Conservation (phyloP, 768 basidiomycete species). For the Collybiopsis confluens region DNA sequence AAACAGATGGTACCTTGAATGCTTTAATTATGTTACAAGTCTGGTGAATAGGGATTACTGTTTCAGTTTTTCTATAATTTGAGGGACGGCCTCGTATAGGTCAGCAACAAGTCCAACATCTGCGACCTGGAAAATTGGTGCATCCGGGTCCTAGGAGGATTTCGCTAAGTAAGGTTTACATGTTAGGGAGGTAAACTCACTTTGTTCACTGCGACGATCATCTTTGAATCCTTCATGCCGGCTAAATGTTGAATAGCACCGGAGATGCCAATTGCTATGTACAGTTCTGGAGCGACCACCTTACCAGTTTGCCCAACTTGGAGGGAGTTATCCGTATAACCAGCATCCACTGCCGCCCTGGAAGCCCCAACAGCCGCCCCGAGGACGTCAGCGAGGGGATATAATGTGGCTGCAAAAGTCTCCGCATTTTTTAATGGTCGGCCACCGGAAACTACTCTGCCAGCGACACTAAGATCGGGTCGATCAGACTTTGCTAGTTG, state of each 20-base stretch:
- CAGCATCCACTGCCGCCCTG: conserved; percentile 95
- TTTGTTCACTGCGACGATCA: conserved; percentile 98
- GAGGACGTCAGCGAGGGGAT: conserved; percentile 89
- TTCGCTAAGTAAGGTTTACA: neutral
- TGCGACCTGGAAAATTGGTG: conserved; percentile 98
- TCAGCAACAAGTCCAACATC: conserved; percentile 94
- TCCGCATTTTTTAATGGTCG: conserved; percentile 92
- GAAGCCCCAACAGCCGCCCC: conserved; percentile 98
- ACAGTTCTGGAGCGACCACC: conserved; percentile 94
- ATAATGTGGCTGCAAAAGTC: conserved; percentile 81
- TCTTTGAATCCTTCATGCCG: conserved; percentile 98
- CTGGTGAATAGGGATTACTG: conserved; percentile 16
- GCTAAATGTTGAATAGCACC: conserved; percentile 99
- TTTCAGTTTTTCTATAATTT: conserved; percentile 86
- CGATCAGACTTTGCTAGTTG: conserved; percentile 86
- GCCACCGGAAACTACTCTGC: conserved; percentile 90
- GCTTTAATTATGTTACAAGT: neutral
- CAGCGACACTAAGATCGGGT: conserved; percentile 86
- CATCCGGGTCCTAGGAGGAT: conserved; percentile 77
- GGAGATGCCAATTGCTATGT: conserved; percentile 95
- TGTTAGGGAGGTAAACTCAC: conserved; percentile 29
- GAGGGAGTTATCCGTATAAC: conserved; percentile 94
- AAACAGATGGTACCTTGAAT: neutral
- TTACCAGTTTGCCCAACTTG: conserved; percentile 99
- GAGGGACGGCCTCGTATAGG: conserved; percentile 87